phyloP scores from a whole-genome alignment of 2,329 filamentous ascomycete species.

The Aspergillus eucalypticola region DNA sequence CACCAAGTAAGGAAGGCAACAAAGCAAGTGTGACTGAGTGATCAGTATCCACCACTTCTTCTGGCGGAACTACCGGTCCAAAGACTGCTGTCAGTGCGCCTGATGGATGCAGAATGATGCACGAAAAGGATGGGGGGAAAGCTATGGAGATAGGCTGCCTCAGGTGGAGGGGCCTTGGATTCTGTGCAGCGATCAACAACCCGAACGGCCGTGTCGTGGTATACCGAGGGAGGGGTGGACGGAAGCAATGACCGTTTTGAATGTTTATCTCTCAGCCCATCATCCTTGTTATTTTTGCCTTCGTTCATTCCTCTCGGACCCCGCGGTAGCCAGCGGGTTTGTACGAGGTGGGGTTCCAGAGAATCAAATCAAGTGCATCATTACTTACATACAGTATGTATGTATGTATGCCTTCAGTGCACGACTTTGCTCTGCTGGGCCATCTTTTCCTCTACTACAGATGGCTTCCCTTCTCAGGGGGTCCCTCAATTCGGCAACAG shows the following conservation, averaged over 20 bases:
- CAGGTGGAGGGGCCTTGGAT: slow-evolving; percentile 12
- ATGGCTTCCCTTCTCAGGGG: neutral
- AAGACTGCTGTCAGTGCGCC: slow-evolving; percentile 20
- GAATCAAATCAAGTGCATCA: too few relatives aligned
- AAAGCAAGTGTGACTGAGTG: neutral
- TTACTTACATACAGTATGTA: too few relatives aligned
- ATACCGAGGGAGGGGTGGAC: neutral
- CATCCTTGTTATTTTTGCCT: neutral
- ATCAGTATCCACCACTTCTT: neutral
- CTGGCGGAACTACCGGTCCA: slow-evolving; percentile 11
- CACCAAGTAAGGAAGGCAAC: neutral
- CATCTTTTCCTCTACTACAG: neutral
- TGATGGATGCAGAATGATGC: slow-evolving; percentile 16
- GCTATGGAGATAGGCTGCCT: slow-evolving; percentile 19
- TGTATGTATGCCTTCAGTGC: too few relatives aligned
- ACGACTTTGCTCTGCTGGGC: too few relatives aligned
- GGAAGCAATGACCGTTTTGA: neutral
- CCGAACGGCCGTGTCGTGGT: neutral
- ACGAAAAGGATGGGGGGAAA: slow-evolving; percentile 20
- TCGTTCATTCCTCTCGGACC: neutral
- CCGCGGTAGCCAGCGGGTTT: neutral
- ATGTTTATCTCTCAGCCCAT: too few relatives aligned
- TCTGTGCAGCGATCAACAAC: slow-evolving; percentile 12
- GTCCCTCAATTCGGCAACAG: neutral
- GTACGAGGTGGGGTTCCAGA: neutral